phyloP scores from a whole-genome alignment of 495 filamentous ascomycete species.

The Aspergillus saccharolyticus region DNA sequence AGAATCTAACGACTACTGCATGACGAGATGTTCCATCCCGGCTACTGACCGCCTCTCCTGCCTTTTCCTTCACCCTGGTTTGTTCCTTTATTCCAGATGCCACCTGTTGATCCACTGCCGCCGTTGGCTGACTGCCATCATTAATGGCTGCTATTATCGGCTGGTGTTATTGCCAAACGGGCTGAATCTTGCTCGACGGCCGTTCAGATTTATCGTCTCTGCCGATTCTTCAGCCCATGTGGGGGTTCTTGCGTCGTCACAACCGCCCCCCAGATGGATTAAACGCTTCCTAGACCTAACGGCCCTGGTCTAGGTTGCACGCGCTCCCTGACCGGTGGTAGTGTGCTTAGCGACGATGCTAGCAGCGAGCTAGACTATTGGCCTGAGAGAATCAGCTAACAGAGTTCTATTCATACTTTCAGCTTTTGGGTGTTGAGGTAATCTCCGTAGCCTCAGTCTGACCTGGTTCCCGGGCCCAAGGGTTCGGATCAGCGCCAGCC shows the following conservation, averaged over 20 bases:
- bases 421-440: constrained; percentile 5
- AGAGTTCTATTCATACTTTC: constrained; percentile 4
- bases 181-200: neutral
- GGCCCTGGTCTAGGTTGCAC: neutral
- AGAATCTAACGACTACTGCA: constrained; percentile 6
- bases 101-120: neutral
- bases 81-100: constrained; percentile 3
- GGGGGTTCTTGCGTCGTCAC: neutral
- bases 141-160: neutral
- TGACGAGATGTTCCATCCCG: constrained; percentile 1
- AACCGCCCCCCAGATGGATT: neutral
- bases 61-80: neutral
- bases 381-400: neutral
- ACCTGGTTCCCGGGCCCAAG: constrained; percentile 24
- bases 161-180: neutral
- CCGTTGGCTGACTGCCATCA: constrained; percentile 1
- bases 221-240: constrained; percentile 2
- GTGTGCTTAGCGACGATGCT: neutral
- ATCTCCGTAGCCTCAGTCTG: constrained; percentile 11
- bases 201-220: neutral
- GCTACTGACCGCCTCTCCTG: constrained; percentile 22
- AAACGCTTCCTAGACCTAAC: neutral
- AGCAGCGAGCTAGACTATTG: neutral
- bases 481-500: constrained; percentile 20
- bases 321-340: neutral